These are phyloP conservation scores for Metschnikowia bowlesiae DNA, from an alignment of 805 yeast genomes.

Conservation along the genomic window DNA sequence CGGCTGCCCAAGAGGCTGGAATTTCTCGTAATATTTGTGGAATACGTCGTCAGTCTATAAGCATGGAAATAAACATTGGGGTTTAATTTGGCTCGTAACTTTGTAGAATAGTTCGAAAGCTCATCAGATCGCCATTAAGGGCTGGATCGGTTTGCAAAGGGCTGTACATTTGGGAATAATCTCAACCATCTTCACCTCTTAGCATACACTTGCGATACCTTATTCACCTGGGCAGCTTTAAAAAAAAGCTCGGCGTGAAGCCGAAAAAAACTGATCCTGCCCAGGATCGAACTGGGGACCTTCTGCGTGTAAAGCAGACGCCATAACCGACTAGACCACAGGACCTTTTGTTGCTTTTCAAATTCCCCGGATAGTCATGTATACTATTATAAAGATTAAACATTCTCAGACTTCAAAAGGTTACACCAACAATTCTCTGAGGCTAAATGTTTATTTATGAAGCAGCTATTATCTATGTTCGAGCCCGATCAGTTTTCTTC, in stretches of 20 bases:
- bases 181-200: neutral
- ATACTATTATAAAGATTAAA: too few species aligned
- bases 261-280: slow-evolving; percentile 66
- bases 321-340: slow-evolving; percentile 99
- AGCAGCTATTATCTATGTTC: too few species aligned
- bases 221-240: too few species aligned
- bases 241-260: too few species aligned
- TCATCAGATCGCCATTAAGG: slow-evolving; percentile 14
- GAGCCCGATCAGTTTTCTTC: slow-evolving; percentile 17
- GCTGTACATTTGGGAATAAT: slow-evolving; percentile 4
- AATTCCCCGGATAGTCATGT: accelerated
- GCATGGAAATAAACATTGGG: slow-evolving; percentile 8
- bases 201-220: neutral
- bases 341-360: slow-evolving; percentile 46
- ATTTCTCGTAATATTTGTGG: slow-evolving; percentile 2
- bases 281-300: slow-evolving; percentile 99
- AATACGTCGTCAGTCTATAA: slow-evolving; percentile 10
- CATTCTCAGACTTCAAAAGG: neutral
- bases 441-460: neutral
- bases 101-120: slow-evolving; percentile 13
- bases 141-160: slow-evolving; percentile 13
- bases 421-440: too few species aligned
- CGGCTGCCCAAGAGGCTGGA: slow-evolving; percentile 3
- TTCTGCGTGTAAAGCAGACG: slow-evolving; percentile 99
- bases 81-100: slow-evolving; percentile 13